Evolutionary conservation across 345 rosid species (phyloP), one percentile per base, ranked within the genome.

Genomic region (Theobroma cacao): DNA sequence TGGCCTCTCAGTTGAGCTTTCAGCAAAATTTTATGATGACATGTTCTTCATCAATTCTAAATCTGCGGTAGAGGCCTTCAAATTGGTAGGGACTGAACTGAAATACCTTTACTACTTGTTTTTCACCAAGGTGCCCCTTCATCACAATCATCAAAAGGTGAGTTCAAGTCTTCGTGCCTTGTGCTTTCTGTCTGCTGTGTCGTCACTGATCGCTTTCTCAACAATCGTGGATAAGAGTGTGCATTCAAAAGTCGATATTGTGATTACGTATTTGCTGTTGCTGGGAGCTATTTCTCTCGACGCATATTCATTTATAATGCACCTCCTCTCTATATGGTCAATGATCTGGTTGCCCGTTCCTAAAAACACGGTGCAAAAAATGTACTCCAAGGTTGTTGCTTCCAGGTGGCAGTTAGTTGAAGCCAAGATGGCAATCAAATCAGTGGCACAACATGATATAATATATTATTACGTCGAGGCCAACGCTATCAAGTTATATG

Each of bases 81-180:
- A 61, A 13, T 38, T 90, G 52, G 67, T 85, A 1, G 92, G 87
- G 61, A 78, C 70, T 15, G 89, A 86, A 76, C 84, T 89, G 3
- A 59, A 79, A 45, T 82, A 87, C 72, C 64, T 90, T 48, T 89
- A 79, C 26, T 89, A 87, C 52, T 31, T 68, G 73, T 73, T 90
- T 15, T 85, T 85, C 80, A 90, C 90, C 72, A 90, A 90, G 81
- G 85, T 82, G 15, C 50, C 62, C 1, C 24, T 91, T 26, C 55
- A 82, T 8, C 40, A 17, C 1, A 1, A 12, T 4, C 82, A 82
- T 55, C 52, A 71, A 14, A 2, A 24, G 34, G 36, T 1, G 8
- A 88, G 88, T 38, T 63, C 24, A 17, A 11, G 4, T 68, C 79
- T 82, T 53, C 83, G 90, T 5, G 40, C 18, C 43, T 72, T 84